A percentile compares a stretch with the other conserved stretches of the same genome.
Evolutionary conservation across 1,284 basidiomycete genomes (phyloP).

Genomic region (Pseudozyma thailandica): DNA sequence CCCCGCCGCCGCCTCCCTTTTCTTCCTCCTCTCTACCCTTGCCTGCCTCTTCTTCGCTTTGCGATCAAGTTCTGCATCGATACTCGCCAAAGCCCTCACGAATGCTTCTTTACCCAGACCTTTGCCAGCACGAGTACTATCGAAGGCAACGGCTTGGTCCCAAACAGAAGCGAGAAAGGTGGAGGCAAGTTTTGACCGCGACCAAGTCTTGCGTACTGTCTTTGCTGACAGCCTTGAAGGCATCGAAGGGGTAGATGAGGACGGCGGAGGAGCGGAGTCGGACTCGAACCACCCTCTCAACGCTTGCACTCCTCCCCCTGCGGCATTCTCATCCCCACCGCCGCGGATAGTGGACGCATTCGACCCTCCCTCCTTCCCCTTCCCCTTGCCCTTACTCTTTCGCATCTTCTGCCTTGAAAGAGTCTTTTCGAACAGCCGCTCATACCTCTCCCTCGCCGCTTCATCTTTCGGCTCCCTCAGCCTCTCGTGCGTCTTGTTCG

Average conservation of each 20-base stretch:
- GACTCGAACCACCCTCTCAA: constrained; percentile 44
- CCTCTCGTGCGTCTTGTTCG: background rate
- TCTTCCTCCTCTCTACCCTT: constrained; percentile 5
- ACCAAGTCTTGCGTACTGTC: constrained; percentile 23
- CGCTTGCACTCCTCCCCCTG: constrained; percentile 18
- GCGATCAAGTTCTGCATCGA: constrained; percentile 37
- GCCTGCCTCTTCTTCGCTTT: background rate
- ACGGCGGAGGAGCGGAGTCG: constrained; percentile 7
- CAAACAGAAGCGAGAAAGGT: constrained; percentile 22
- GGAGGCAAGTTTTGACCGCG: constrained; percentile 11
- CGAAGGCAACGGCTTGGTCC: constrained; percentile 14
- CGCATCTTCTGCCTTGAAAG: constrained; percentile 1
- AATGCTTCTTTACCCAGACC: constrained; percentile 16
- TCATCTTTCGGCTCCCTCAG: constrained; percentile 25
- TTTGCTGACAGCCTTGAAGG: constrained; percentile 3
- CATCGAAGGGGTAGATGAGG: background rate
- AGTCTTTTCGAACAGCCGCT: constrained; percentile 19
- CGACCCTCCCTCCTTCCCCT: background rate
- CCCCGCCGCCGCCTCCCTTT: background rate
- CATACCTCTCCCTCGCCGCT: constrained; percentile 18
- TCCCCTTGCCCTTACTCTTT: background rate
- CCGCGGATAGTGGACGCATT: constrained; percentile 11
- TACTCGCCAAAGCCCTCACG: constrained; percentile 21
- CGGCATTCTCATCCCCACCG: background rate
- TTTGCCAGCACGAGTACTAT: background rate